phyloP scores from a whole-genome alignment of 441 rosid genomes.

The Pelargonium cotyledonis region DNA sequence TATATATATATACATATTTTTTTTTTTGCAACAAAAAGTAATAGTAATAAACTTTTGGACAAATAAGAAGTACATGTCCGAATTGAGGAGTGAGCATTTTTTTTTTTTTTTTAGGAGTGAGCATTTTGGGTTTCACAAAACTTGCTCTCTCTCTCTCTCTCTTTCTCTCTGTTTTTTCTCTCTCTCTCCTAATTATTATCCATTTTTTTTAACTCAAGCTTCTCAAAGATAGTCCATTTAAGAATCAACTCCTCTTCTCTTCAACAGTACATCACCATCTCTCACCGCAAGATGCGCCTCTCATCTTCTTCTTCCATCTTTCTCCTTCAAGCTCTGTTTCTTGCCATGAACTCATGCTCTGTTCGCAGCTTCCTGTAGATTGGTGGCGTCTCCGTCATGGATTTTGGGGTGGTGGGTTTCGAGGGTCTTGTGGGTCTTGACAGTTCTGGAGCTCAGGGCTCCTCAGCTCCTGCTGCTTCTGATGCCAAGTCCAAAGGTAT shows the following conservation, averaged over 20 bases:
- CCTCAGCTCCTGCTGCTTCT: constrained; percentile 20
- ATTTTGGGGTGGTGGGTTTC: constrained; percentile 43
- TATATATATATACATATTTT: no score
- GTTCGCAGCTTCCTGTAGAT: constrained; percentile 25
- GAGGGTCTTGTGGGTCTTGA: constrained; percentile 42
- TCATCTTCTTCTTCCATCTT: constrained; percentile 16
- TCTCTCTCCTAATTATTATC: not conserved
- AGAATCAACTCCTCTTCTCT: not conserved
- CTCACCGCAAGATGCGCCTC: constrained; percentile 23
- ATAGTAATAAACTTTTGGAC: not conserved
- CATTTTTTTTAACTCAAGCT: not conserved
- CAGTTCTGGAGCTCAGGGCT: constrained; percentile 18
- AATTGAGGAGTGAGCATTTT: not conserved
- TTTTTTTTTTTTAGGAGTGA: no score
- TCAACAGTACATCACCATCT: not conserved
- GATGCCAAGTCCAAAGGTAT: constrained; percentile 27
- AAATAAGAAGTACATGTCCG: constrained; percentile 8
- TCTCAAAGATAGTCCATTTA: constrained; percentile 3
- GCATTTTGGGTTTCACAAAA: not conserved
- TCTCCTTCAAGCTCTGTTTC: constrained; percentile 26
- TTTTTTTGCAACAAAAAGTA: not conserved
- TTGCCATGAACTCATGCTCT: constrained; percentile 35
- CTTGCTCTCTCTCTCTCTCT: not conserved
- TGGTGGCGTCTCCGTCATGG: constrained; percentile 34
- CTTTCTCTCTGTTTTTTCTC: not conserved